phyloP scores from a whole-genome alignment of 495 filamentous ascomycete species.

The Pyrenula massariospora region DNA sequence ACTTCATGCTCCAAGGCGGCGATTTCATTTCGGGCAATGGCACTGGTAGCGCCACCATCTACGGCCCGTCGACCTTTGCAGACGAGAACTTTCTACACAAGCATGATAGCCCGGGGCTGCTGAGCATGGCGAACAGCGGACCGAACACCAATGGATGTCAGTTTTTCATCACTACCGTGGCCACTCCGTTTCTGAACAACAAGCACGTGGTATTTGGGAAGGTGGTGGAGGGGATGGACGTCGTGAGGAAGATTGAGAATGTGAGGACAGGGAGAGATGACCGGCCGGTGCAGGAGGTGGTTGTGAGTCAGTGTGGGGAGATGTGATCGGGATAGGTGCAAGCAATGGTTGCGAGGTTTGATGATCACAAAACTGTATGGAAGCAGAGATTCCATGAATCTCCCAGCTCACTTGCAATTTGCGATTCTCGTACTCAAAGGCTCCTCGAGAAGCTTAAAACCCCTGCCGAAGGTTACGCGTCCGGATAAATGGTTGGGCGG shows the following conservation, averaged over 20 bases:
- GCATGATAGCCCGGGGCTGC: conserved; percentile 66
- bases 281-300: conserved; percentile 74
- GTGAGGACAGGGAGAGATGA: conserved; percentile 70
- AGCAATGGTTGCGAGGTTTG: no score
- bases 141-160: conserved; percentile 91
- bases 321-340: conserved; percentile 63
- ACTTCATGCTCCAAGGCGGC: conserved; percentile 95
- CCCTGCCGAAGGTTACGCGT: no score
- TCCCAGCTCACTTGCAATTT: no score
- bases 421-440: no score
- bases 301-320: conserved; percentile 79
- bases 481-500: no score
- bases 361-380: no score
- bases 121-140: conserved; percentile 96
- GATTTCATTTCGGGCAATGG: conserved; percentile 95
- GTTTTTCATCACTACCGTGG: conserved; percentile 89
- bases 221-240: conserved; percentile 82
- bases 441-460: no score
- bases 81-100: conserved; percentile 83
- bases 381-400: no score
- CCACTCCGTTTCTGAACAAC: conserved; percentile 78
- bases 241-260: conserved; percentile 79
- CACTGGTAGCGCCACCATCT: conserved; percentile 78
- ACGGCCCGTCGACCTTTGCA: conserved; percentile 68
- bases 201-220: conserved; percentile 96